Conservation (phyloP, 345 rosid genomes). For the Gossypioides kirkii region DNA sequence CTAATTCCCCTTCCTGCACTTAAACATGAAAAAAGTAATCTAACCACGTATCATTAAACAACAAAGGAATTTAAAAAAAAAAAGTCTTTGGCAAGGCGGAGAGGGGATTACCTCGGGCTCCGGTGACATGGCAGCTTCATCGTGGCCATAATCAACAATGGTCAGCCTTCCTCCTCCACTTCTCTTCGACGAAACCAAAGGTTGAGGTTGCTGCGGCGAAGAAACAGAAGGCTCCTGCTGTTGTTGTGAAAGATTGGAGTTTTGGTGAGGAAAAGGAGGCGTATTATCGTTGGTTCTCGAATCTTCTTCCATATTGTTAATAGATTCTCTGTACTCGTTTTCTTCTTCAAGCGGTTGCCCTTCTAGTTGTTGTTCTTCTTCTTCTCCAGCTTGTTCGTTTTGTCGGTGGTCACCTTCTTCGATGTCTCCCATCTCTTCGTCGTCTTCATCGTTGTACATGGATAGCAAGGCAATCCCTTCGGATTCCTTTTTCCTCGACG, state of each 20-base stretch:
- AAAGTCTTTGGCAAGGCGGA: not conserved
- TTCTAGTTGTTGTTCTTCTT: constrained; percentile 20
- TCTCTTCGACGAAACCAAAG: constrained; percentile 18
- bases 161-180: constrained; percentile 35
- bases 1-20: constrained; percentile 50
- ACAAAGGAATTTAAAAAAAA: not conserved
- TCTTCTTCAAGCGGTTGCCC: constrained; percentile 26
- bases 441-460: constrained; percentile 78
- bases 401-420: constrained; percentile 26
- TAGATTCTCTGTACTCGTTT: constrained; percentile 28
- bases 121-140: constrained; percentile 65
- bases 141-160: constrained; percentile 68
- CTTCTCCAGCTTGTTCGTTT: not conserved
- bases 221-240: constrained; percentile 16
- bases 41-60: not conserved
- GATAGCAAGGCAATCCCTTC: constrained; percentile 87
- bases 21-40: constrained; percentile 10
- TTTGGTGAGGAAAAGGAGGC: constrained; percentile 15
- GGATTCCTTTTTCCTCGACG: constrained; percentile 54
- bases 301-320: constrained; percentile 32
- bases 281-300: constrained; percentile 22
- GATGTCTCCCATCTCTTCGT: constrained; percentile 80
- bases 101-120: constrained; percentile 44
- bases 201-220: constrained; percentile 21
- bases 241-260: constrained; percentile 23